A percentile compares a stretch with the other conserved stretches of the same genome.
These are phyloP conservation scores for Pichia sp. DNA, from an alignment of 1,139 yeast species.

Conservation along the genomic window DNA sequence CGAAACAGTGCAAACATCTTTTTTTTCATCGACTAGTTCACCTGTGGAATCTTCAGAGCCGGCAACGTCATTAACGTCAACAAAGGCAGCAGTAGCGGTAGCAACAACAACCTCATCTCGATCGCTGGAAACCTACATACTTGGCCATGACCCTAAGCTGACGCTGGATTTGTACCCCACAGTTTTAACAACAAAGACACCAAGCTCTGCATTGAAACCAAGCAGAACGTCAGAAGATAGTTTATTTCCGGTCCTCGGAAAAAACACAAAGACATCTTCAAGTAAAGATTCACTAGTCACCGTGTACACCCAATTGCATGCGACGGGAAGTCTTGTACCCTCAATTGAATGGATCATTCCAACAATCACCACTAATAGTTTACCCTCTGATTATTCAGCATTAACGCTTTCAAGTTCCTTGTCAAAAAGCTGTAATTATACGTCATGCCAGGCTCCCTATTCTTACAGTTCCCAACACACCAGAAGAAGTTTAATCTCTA, in stretches of 20 bases:
- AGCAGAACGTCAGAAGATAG: not conserved
- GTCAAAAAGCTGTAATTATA: not conserved
- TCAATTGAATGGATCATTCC: conserved; percentile 5
- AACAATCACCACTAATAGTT: conserved; percentile 13
- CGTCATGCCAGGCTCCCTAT: not conserved
- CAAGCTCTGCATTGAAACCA: not conserved
- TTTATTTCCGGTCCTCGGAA: not conserved
- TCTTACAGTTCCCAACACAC: not conserved
- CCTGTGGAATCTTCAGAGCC: too few relatives aligned
- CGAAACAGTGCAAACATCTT: too few relatives aligned
- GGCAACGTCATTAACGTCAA: not conserved
- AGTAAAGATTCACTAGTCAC: not conserved
- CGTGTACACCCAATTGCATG: conserved; percentile 6
- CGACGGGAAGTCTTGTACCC: not conserved
- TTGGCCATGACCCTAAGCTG: not conserved
- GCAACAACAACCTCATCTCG: not conserved
- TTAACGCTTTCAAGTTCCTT: not conserved
- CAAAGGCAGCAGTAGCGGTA: not conserved
- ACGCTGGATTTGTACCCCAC: not conserved
- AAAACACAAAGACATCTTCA: not conserved
- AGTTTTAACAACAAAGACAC: not conserved
- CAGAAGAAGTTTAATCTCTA: too few relatives aligned
- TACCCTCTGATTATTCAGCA: conserved; percentile 6
- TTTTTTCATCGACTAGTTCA: too few relatives aligned
- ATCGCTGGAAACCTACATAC: not conserved